Conservation (phyloP, 2,329 filamentous ascomycete species). For the Whalleya microplaca region DNA sequence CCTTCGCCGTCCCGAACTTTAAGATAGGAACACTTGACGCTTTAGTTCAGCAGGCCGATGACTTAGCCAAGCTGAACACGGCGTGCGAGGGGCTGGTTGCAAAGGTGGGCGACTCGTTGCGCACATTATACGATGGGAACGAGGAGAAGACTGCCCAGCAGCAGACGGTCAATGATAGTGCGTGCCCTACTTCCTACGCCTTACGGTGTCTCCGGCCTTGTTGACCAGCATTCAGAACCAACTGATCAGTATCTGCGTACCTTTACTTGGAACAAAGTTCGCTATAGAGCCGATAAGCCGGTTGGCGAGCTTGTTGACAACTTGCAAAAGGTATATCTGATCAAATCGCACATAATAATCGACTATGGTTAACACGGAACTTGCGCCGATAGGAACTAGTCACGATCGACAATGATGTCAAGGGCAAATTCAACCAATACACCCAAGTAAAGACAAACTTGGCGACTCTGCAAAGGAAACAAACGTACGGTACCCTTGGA, state of each 20-base stretch:
- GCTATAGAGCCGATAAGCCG: conserved; percentile 91
- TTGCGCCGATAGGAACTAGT: conserved; percentile 69
- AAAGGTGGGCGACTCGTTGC: conserved; percentile 87
- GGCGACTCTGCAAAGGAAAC: conserved; percentile 79
- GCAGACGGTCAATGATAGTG: conserved; percentile 94
- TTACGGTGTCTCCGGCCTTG: conserved; percentile 22
- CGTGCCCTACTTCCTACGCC: conserved; percentile 39
- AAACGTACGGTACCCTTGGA: conserved; percentile 64
- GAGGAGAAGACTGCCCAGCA: conserved; percentile 82
- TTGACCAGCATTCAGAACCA: conserved; percentile 66
- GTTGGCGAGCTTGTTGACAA: conserved; percentile 85
- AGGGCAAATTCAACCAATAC: conserved; percentile 92
- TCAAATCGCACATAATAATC: background rate
- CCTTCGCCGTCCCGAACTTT: conserved; percentile 88
- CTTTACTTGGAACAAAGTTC: conserved; percentile 97
- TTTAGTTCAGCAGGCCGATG: conserved; percentile 94
- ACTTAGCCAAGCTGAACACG: conserved; percentile 83
- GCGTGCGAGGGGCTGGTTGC: conserved; percentile 80
- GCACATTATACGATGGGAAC: conserved; percentile 80
- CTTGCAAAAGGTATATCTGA: conserved; percentile 73
- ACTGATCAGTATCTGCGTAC: conserved; percentile 88
- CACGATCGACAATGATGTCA: conserved; percentile 95
- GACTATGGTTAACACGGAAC: conserved; percentile 15
- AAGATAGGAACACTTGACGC: conserved; percentile 97
- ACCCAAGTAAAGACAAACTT: conserved; percentile 87